Base-by-base conservation (phyloP, 306 rosid species). In the Dryas drummondii region DNA sequence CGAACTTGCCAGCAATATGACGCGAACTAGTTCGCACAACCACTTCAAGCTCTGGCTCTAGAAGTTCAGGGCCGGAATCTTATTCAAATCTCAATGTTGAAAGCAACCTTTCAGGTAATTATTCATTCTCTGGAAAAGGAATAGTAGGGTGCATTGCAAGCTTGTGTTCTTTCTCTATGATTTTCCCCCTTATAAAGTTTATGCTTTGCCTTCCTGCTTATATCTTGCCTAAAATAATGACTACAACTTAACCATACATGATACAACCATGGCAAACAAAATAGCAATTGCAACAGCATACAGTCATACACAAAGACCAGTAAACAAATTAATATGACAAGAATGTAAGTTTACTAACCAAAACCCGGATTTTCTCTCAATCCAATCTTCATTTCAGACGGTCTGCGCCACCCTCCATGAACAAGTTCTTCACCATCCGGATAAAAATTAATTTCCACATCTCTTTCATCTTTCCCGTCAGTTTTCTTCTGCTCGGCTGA, bases 331-430 rank as follows among this genome's bases (percentile, higher is more conserved):
- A 73, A 51, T 52, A 48, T 72, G 1, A 77, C 9, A 63, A n/a
- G 51, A 66, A 42, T 40, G 70, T 10, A 40, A 76, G 75, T 45
- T 46, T 6, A 87, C 91, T 82, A 73, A 93, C 98, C 97, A 49
- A 82, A 56, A 69, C 93, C 85, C 48, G 92, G 97, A 82, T 89
- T 86, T 50, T 89, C 93, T 50, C 88, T 84, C 46, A 87, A 84
- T 40, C 98, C 92, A 59, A 85, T 81, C 79, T 88, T 93, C 86
- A 93, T 82, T 54, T 68, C 80, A 14, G 89, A 75, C 1, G 81
- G 78, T 69, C 81, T 72, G 6, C 62, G 77, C 87, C 92, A 85
- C 73, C 68, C 91, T 82, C 83, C 84, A 71, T 45, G 50, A 76
- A 53, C 74, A 72, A 55, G 78, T 59, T 82, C 93, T 73, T 82